phyloP scores from a whole-genome alignment of 768 basidiomycete species.

The Rhizopogon sp. region DNA sequence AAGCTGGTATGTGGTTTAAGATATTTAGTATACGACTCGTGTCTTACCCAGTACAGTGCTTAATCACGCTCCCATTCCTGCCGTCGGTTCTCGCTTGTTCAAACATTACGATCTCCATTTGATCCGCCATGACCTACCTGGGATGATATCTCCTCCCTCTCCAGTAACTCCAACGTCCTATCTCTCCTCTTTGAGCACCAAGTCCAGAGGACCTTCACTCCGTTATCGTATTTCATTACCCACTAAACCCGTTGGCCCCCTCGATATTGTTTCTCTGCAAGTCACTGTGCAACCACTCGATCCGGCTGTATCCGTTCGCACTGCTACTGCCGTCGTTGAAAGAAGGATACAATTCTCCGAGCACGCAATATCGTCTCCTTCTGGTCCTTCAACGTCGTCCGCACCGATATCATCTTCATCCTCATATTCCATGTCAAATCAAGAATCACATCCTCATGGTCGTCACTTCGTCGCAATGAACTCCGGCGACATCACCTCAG shows the following conservation, averaged over 20 bases:
- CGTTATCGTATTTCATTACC: slow-evolving; percentile 58
- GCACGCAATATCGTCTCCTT: slow-evolving; percentile 14
- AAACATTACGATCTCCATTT: slow-evolving; percentile 70
- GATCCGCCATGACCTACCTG: slow-evolving; percentile 62
- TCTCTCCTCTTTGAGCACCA: slow-evolving; percentile 40
- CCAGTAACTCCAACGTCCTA: slow-evolving; percentile 32
- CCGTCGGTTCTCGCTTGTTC: slow-evolving; percentile 62
- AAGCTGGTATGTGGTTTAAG: slow-evolving; percentile 57
- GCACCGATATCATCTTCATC: slow-evolving; percentile 15
- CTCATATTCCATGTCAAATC: slow-evolving; percentile 9
- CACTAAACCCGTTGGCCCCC: slow-evolving; percentile 58
- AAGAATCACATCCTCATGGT: slow-evolving; percentile 1
- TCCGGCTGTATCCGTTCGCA: slow-evolving; percentile 51
- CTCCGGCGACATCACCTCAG: slow-evolving; percentile 15
- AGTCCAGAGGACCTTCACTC: slow-evolving; percentile 53
- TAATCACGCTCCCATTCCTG: slow-evolving; percentile 57
- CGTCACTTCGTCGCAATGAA: slow-evolving; percentile 23
- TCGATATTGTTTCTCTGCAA: slow-evolving; percentile 65
- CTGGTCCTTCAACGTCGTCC: slow-evolving; percentile 18
- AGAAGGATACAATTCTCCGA: slow-evolving; percentile 64
- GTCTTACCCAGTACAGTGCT: slow-evolving; percentile 44
- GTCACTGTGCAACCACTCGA: slow-evolving; percentile 60
- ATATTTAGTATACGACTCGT: slow-evolving; percentile 1
- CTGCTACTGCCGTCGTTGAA: slow-evolving; percentile 61
- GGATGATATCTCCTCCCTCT: slow-evolving; percentile 30